Conservation (phyloP, 257 asterid genomes). For the Solanum etuberosum region DNA sequence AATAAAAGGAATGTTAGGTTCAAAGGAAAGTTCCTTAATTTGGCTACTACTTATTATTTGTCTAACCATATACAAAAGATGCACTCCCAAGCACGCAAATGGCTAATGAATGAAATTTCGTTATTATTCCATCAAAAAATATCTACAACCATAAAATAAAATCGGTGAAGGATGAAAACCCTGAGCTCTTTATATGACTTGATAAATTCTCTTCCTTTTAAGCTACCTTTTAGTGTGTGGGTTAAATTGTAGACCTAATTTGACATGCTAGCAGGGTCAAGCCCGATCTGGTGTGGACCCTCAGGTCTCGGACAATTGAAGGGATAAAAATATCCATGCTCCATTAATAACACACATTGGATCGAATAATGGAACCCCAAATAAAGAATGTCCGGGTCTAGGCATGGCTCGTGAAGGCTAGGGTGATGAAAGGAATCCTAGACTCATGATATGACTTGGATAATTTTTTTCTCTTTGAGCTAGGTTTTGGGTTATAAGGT, state of each 20-base stretch:
- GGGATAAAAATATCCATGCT: neutral
- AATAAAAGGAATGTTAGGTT: neutral
- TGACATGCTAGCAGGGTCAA: neutral
- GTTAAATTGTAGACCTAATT: neutral
- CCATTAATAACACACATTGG: neutral
- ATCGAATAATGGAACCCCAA: neutral
- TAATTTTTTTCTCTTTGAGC: too few relatives aligned
- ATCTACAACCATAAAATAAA: neutral
- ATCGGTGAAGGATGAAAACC: neutral
- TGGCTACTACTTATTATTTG: neutral
- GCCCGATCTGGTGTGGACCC: neutral
- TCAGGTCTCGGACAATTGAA: too few relatives aligned
- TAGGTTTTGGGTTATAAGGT: rapidly evolving
- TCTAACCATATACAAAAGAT: neutral
- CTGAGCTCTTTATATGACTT: neutral
- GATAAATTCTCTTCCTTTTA: too few relatives aligned
- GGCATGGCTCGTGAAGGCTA: too few relatives aligned
- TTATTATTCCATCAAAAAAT: neutral
- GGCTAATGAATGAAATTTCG: neutral
- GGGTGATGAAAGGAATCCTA: neutral
- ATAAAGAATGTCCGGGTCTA: too few relatives aligned
- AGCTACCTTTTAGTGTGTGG: neutral
- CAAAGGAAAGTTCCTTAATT: neutral
- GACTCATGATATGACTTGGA: neutral
- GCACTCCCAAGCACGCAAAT: neutral